Percentiles rank a stretch among this genome's conserved stretches.
These are phyloP conservation scores for Penicillium hordei DNA, from an alignment of 2,329 filamentous ascomycete genomes.

Conservation along the genomic window DNA sequence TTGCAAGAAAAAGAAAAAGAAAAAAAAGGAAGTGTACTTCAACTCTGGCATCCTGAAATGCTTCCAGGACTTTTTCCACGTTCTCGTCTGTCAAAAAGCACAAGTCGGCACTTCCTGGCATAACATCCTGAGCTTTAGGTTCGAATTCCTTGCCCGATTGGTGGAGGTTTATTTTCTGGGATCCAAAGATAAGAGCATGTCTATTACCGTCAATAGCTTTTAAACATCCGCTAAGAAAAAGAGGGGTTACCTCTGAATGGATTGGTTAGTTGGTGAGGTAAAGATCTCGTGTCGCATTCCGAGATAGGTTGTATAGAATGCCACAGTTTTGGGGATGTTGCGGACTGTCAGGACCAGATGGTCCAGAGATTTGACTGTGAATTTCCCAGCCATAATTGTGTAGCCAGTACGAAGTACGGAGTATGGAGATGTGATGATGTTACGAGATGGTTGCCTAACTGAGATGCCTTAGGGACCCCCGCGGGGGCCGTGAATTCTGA, in stretches of 20 bases:
- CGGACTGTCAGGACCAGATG: constrained; percentile 62
- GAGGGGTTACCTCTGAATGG: constrained; percentile 22
- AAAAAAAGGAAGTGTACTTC: constrained; percentile 31
- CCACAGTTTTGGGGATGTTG: constrained; percentile 50
- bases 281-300: constrained; percentile 60
- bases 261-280: constrained; percentile 40
- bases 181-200: constrained; percentile 57
- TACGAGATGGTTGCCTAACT: neutral
- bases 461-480: neutral
- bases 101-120: constrained; percentile 59
- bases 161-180: constrained; percentile 63
- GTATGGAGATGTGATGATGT: neutral
- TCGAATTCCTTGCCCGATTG: constrained; percentile 59
- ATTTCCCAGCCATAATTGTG: constrained; percentile 17
- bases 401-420: neutral
- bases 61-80: constrained; percentile 49
- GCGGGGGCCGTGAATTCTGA: neutral
- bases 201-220: constrained; percentile 33
- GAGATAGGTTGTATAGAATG: constrained; percentile 57
- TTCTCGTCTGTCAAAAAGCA: constrained; percentile 59
- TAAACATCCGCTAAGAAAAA: neutral
- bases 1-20: too few species aligned
- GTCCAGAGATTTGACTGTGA: constrained; percentile 52
- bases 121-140: constrained; percentile 56
- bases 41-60: constrained; percentile 45